Base-by-base conservation (phyloP, 2,329 filamentous ascomycete genomes). In the Talaromyces sp. region DNA sequence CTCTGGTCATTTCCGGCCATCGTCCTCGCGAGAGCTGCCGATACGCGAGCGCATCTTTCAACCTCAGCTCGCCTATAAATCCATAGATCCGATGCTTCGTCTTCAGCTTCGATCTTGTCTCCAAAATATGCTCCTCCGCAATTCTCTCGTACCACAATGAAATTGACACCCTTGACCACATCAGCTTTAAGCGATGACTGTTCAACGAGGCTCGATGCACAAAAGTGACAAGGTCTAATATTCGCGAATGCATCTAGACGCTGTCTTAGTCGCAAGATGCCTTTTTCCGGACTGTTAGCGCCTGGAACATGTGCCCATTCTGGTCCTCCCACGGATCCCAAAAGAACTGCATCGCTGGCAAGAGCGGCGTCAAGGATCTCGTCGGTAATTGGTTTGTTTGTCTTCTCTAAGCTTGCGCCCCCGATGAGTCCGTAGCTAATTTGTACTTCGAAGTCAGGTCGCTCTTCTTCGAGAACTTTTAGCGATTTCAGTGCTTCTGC, bases 311-410 rank as follows among this genome's bases (percentile, higher is more conserved):
- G 80, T 70, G 89, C 90, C 91, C 91, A 96, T 90, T 95, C 84
- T 31, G 92, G 92, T 5, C 92, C 92, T 69, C 92, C 92, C 72
- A 96, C 93, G 71, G 91, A 90, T 68, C 91, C 91, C 64, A 96
- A 86, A 65, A 96, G 87, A 60, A 96, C 87, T 24, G 91, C 92
- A 76, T 93, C 88, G 67, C 91, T 90, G 43, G 84, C 79, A 75
- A 92, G 90, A 71, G 90, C 90, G 33, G 90, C 90, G 11, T 81
- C 81, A 72, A 96, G 89, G 66, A 90, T 89, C 71, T 88, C 85
- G 70, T 91, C 86, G 59, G 91, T 93, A 64, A 96, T 83, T 41
- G 92, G 86, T 54, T 80, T 83, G 71, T 90, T 90, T 74, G 86
- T 86, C n/a, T 85, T 86, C 73, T 95, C 86, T 78, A 96, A 95